Percentiles rank a stretch among this genome's conserved stretches.
Conservation (phyloP, 2,329 filamentous ascomycete genomes). For the Ophiostoma sp. region DNA sequence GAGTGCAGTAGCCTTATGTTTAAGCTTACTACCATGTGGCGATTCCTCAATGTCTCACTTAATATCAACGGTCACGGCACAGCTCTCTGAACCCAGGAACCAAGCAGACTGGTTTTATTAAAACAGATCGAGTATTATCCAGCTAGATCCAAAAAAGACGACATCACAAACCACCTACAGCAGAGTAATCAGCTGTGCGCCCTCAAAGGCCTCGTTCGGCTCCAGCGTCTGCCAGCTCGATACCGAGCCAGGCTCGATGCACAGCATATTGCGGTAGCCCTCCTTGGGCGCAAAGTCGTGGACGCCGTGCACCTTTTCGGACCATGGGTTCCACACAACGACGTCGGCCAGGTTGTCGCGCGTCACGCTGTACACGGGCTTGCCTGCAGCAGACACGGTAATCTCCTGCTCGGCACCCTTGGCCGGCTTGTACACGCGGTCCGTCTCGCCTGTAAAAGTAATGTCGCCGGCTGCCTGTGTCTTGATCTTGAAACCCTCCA, state of each 20-base stretch:
- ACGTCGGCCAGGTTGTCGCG: conserved; percentile 82
- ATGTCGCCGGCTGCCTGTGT: conserved; percentile 59
- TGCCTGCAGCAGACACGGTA: conserved; percentile 57
- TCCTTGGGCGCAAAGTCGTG: conserved; percentile 84
- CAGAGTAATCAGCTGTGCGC: conserved; percentile 51
- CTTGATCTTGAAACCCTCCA: conserved; percentile 59
- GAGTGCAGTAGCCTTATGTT: not conserved
- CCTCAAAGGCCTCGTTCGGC: conserved; percentile 63
- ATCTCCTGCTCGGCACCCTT: conserved; percentile 55
- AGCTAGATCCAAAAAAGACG: not conserved
- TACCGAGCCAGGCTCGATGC: conserved; percentile 85
- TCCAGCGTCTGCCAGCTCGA: conserved; percentile 79
- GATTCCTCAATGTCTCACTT: conserved; percentile 5
- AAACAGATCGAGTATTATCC: not conserved
- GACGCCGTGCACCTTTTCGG: conserved; percentile 74
- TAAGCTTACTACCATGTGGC: not conserved
- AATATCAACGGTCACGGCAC: not conserved
- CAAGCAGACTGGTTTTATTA: not conserved
- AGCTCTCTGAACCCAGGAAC: not conserved
- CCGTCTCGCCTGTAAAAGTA: conserved; percentile 70
- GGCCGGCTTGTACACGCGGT: conserved; percentile 77
- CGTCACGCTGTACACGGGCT: conserved; percentile 64
- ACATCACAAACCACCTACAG: conserved; percentile 27
- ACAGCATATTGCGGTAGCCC: conserved; percentile 89
- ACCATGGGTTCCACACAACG: conserved; percentile 97